Conservation (phyloP, 139 green algal genomes). For the Closterium sp. region DNA sequence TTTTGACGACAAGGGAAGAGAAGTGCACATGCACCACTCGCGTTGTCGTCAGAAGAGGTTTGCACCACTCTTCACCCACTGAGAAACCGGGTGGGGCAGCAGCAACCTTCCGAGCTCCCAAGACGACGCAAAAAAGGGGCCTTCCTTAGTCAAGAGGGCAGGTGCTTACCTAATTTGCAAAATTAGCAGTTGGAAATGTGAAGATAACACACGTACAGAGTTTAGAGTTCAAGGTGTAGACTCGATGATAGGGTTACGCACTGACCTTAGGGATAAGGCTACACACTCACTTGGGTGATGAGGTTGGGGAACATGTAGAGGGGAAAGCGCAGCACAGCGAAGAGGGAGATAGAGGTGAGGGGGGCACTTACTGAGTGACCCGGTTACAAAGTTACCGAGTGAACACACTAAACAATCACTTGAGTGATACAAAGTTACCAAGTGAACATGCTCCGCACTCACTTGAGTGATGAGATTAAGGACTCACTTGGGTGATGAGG, state of each 20-base stretch:
- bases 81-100: too few relatives aligned
- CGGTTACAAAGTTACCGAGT: too few relatives aligned
- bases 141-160: too few relatives aligned
- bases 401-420: too few relatives aligned
- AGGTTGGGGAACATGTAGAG: slow-evolving; percentile 82
- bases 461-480: neutral
- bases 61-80: neutral
- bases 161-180: too few relatives aligned
- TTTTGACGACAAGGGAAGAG: neutral
- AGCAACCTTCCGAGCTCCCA: too few relatives aligned
- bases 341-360: neutral
- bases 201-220: too few relatives aligned
- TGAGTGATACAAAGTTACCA: too few relatives aligned
- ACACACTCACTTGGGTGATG: slow-evolving; percentile 26
- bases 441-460: neutral
- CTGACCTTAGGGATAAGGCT: neutral
- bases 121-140: too few relatives aligned
- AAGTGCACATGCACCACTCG: neutral
- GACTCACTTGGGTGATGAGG: slow-evolving; percentile 40
- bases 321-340: neutral
- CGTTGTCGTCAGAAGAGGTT: neutral
- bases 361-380: neutral
- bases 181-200: too few relatives aligned
- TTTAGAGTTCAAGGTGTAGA: too few relatives aligned
- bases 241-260: neutral